Conservation (phyloP, 148 eudicot species). For the Linanthus parryae region DNA sequence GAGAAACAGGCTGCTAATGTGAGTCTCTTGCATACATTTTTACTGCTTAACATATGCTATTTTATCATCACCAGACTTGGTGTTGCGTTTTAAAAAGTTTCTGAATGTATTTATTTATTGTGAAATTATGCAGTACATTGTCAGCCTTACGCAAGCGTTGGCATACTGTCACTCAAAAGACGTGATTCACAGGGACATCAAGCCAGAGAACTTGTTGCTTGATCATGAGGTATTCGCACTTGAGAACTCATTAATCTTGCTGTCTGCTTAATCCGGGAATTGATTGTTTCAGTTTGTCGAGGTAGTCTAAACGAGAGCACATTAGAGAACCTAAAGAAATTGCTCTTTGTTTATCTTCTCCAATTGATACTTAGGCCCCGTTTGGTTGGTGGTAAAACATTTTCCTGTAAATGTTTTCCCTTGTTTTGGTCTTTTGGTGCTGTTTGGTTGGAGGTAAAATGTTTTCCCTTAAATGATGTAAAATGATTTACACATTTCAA, state of each 20-base stretch:
- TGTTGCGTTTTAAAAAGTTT: neutral
- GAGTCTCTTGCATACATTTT: constrained; percentile 3
- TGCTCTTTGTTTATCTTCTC: no score
- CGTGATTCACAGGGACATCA: constrained; percentile 93
- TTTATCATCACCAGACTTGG: neutral
- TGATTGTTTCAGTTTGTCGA: neutral
- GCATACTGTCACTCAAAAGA: constrained; percentile 81
- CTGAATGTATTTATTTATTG: neutral
- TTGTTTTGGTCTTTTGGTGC: no score
- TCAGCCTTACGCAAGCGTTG: constrained; percentile 75
- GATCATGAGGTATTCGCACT: constrained; percentile 78
- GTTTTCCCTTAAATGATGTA: no score
- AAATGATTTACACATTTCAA: no score
- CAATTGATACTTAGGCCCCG: no score
- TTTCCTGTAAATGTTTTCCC: no score
- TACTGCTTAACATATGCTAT: neutral
- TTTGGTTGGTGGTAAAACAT: no score
- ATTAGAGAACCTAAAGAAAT: no score
- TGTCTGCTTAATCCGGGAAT: neutral
- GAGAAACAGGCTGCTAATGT: constrained; percentile 87
- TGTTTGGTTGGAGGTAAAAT: no score
- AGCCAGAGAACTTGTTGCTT: constrained; percentile 87
- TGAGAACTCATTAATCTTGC: neutral
- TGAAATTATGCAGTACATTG: constrained; percentile 50
- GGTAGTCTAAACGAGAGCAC: neutral